Base-by-base conservation (phyloP, 768 basidiomycete genomes). In the Mycena belliarum region DNA sequence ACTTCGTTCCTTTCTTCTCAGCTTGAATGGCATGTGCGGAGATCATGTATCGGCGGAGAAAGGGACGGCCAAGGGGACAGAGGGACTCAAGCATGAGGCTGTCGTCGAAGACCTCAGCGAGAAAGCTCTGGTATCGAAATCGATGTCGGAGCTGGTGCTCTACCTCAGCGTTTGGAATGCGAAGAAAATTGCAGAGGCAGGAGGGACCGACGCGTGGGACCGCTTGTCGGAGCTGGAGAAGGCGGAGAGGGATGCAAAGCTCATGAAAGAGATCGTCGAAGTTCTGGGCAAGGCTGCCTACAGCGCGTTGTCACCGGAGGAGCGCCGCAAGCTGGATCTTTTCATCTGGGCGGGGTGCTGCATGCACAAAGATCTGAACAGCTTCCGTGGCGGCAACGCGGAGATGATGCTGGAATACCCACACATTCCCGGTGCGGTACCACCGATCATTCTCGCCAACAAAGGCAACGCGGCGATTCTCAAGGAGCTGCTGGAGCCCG, bases 301-400 rank as follows among this genome's bases (percentile, higher is more conserved):
- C 52, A 61, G 66, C 5, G 15, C 18, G 12, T 43, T 72, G 16
- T 45, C 63, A 18, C 52, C 57, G 16, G 56, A 49, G 23, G 66
- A 69, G 24, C 52, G 57, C 42, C 46, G 46, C 26, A 28, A 23
- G 12, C 16, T 70, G 0, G 50, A 68, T 12, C 61, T 75, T 2
- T 76, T 76, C 57, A 55, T 77, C 7, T 72, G 69, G 68, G 71
- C 59, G 21, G 74, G 73, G 1, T 77, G 76, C 59, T 72, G 70
- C 43, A 74, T 73, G 71, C 75, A 77, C 63, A 76, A 76, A 58
- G 74, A 75, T 26, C 62, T 65, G 37, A 77, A 76, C 50, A 60
- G 63, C 10, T 61, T 73, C 43, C 71, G 72, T 44, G 72, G 65
- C 10, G 73, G 73, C 0, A 64, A 65, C 41, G 23, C 26, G 11